Conservation (phyloP, 768 basidiomycete species). For the Leccinellum rugosiceps region DNA sequence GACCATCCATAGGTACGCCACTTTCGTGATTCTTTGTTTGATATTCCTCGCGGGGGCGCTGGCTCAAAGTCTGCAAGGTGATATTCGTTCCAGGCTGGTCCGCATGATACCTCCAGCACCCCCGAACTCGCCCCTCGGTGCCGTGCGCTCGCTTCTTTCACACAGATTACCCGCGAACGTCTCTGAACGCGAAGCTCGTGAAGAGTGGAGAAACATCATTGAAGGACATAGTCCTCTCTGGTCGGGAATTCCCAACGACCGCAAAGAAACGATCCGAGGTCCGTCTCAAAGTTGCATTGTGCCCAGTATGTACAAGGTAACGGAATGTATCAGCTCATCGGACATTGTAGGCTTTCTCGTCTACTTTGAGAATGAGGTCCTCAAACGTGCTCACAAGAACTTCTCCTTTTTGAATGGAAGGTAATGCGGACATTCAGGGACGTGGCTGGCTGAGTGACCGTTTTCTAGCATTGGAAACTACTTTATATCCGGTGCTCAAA, state of each 20-base stretch:
- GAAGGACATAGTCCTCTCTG: slow-evolving; percentile 83
- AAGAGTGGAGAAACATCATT: slow-evolving; percentile 90
- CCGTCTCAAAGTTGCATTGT: slow-evolving; percentile 11
- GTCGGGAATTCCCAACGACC: slow-evolving; percentile 82
- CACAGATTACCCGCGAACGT: slow-evolving; percentile 70
- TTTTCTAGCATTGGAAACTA: slow-evolving; percentile 77
- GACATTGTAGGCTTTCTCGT: slow-evolving; percentile 76
- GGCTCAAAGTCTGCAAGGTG: slow-evolving; percentile 46
- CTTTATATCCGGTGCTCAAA: slow-evolving; percentile 84
- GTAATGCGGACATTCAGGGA: slow-evolving; percentile 31
- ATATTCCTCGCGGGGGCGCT: slow-evolving; percentile 8
- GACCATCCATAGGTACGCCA: slow-evolving; percentile 72
- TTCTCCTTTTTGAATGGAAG: slow-evolving; percentile 93
- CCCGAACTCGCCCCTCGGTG: slow-evolving; percentile 57
- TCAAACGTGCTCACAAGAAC: slow-evolving; percentile 88
- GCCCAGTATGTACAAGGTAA: background rate
- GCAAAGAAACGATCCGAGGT: slow-evolving; percentile 92
- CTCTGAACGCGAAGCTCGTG: slow-evolving; percentile 74
- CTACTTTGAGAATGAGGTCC: slow-evolving; percentile 83
- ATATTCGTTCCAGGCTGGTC: slow-evolving; percentile 85
- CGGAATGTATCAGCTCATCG: background rate
- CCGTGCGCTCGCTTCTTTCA: slow-evolving; percentile 74
- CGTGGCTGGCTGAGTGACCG: background rate
- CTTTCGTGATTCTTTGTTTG: slow-evolving; percentile 9
- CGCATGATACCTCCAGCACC: slow-evolving; percentile 76